A percentile compares a stretch with the other conserved stretches of the same genome.
phyloP scores from a whole-genome alignment of 2,329 filamentous ascomycete genomes.

The Amesomyces nigricolor region DNA sequence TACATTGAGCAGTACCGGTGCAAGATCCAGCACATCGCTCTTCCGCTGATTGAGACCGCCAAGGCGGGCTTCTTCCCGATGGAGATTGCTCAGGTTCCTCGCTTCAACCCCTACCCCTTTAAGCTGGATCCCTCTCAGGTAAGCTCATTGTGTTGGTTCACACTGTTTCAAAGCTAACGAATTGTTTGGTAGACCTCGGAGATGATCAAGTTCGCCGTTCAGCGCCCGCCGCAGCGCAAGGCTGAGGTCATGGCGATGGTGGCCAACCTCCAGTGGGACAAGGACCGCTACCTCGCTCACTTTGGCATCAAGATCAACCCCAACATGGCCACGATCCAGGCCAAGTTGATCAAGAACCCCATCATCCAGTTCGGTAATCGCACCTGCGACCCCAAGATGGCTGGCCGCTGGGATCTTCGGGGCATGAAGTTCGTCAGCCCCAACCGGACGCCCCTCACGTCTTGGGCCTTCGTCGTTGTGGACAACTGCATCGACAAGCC shows the following conservation, averaged over 20 bases:
- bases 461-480: constrained; percentile 71
- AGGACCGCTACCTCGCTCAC: constrained; percentile 63
- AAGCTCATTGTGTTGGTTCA: constrained; percentile 15
- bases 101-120: constrained; percentile 56
- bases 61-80: constrained; percentile 54
- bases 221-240: constrained; percentile 64
- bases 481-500: constrained; percentile 47
- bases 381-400: constrained; percentile 54
- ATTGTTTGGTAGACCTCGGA: constrained; percentile 54
- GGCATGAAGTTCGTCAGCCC: constrained; percentile 68
- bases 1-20: constrained; percentile 51
- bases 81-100: constrained; percentile 50
- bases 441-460: constrained; percentile 57
- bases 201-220: constrained; percentile 95
- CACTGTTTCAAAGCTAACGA: constrained; percentile 8
- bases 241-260: constrained; percentile 64
- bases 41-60: constrained; percentile 55
- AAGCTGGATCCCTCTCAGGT: constrained; percentile 55
- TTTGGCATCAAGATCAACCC: constrained; percentile 69
- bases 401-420: constrained; percentile 82
- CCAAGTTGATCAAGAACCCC: constrained; percentile 65
- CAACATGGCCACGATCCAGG: constrained; percentile 61
- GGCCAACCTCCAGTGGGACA: constrained; percentile 57
- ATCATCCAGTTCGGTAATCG: constrained; percentile 59
- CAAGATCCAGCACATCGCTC: constrained; percentile 39